Base-by-base conservation (phyloP, 2,329 filamentous ascomycete species). In the Neurospora crassa region DNA sequence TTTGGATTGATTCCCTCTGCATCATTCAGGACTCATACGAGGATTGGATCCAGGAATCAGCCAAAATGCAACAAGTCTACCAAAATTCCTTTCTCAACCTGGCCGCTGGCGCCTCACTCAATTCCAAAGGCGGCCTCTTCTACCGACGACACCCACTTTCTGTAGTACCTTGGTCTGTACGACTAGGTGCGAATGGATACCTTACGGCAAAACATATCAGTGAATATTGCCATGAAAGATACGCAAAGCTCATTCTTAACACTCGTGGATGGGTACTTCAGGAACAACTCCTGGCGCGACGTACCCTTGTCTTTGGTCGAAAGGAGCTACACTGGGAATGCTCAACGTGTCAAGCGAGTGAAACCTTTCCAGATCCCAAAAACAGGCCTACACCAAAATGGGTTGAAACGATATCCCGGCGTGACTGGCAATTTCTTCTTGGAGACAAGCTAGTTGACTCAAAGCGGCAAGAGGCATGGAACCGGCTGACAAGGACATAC, bases 401-500 rank as follows among this genome's bases (percentile, higher is more conserved):
- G n/a, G n/a, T n/a, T n/a, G n/a, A n/a, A n/a, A n/a, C n/a, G n/a
- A 43, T 43, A 34, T 34, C 16, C 16, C 53, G 53, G 8, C 3
- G 24, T 34, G 3, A 18, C 1, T 63, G 53, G 53, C 24, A 63
- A 4, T 37, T 5, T 2, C 7, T 10, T 3, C 7, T 37, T 16
- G 0, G 34, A 0, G 53, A 3, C 53, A 37, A 63, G 16, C 7
- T 2, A 18, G 0, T 63, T 2, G 53, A 63, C 53, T 11, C 29
- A 2, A 6, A 63, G 3, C 53, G 16, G 2, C 24, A 1, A 34
- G 1, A 20, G 20, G 47, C 24, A 63, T 63, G 53, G 53, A n/a
- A 11, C 1, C 53, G 14, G 16, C 1, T n/a, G 24, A 6, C 18
- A 0, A n/a, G 0, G 0, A 34, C 2, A 1, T 63, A 63, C 4